Percentiles rank a stretch among this genome's conserved stretches.
Evolutionary conservation across 2,329 filamentous ascomycete species (phyloP).

Genomic region (Emergomyces pasteurianus): DNA sequence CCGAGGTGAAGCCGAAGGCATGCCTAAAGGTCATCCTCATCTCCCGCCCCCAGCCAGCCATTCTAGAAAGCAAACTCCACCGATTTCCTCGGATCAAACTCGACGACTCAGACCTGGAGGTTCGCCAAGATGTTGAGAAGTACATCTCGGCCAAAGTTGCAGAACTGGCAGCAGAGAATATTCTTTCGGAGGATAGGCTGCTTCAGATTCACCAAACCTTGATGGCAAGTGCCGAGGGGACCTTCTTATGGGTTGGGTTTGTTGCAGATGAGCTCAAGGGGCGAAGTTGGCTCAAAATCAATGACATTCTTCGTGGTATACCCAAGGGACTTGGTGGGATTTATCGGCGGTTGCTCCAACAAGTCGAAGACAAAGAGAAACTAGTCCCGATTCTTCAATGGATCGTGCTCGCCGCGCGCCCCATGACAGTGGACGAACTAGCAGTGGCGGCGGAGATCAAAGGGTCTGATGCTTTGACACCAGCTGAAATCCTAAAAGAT

Average conservation of each 20-base stretch:
- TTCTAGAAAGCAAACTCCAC: conserved; percentile 11
- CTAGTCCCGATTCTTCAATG: conserved; percentile 16
- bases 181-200: conserved; percentile 10
- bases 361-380: conserved; percentile 13
- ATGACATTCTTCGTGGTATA: conserved; percentile 12
- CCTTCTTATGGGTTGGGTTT: conserved; percentile 18
- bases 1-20: neutral
- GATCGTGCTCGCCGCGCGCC: conserved; percentile 15
- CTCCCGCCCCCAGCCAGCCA: conserved; percentile 12
- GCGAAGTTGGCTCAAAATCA: conserved; percentile 9
- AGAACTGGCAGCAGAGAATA: conserved; percentile 14
- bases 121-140: conserved; percentile 12
- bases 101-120: conserved; percentile 9
- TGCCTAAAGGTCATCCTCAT: conserved; percentile 12
- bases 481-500: conserved; percentile 8
- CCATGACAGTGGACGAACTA: conserved; percentile 16
- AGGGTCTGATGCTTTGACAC: neutral
- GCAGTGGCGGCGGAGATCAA: conserved; percentile 9
- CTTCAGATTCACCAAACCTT: conserved; percentile 11
- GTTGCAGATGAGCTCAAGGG: conserved; percentile 13
- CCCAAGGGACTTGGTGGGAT: conserved; percentile 16
- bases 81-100: conserved; percentile 9
- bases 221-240: conserved; percentile 15
- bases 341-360: conserved; percentile 13
- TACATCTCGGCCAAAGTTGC: conserved; percentile 13